Percentiles rank a stretch among this genome's conserved stretches.
Evolutionary conservation across 192 early-diverging fungal species (phyloP).

Genomic region (Gonapodya prolifera): DNA sequence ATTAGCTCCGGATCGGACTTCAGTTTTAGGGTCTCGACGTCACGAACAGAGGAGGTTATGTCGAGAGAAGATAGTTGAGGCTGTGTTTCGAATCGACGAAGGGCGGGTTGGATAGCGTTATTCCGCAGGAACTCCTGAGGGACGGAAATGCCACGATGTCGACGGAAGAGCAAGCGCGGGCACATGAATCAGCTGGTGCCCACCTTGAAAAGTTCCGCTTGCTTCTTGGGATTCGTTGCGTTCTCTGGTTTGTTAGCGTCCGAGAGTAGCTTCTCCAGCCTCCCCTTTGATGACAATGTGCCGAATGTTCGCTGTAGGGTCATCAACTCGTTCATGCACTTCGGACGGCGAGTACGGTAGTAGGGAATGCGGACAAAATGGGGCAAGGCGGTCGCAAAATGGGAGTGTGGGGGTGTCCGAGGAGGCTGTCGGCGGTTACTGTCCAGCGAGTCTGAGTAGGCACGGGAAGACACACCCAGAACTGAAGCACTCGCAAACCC

Average conservation of each 20-base stretch:
- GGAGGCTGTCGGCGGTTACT: too few relatives aligned
- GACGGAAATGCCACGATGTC: background rate
- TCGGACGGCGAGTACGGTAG: too few relatives aligned
- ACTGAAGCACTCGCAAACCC: too few relatives aligned
- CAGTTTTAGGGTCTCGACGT: slow-evolving; percentile 12
- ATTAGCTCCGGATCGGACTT: slow-evolving; percentile 25
- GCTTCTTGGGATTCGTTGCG: slow-evolving; percentile 14
- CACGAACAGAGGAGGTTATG: slow-evolving; percentile 5
- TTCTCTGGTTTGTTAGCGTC: slow-evolving; percentile 15
- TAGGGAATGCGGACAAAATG: too few relatives aligned
- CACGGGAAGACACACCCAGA: too few relatives aligned
- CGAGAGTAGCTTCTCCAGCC: slow-evolving; percentile 15
- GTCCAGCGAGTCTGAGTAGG: too few relatives aligned
- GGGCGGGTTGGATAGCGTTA: background rate
- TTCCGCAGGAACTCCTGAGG: background rate
- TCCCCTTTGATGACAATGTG: slow-evolving; percentile 17
- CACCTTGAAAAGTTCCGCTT: slow-evolving; percentile 23
- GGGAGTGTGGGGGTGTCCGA: too few relatives aligned
- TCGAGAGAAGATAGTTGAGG: slow-evolving; percentile 20
- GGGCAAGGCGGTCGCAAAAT: too few relatives aligned
- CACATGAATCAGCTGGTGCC: background rate
- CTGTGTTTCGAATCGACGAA: slow-evolving; percentile 31
- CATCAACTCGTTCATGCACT: too few relatives aligned
- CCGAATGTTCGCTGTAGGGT: slow-evolving; percentile 9
- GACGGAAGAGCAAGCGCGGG: background rate